Conservation (phyloP, 1,284 basidiomycete species). For the Meripilus lineatus region DNA sequence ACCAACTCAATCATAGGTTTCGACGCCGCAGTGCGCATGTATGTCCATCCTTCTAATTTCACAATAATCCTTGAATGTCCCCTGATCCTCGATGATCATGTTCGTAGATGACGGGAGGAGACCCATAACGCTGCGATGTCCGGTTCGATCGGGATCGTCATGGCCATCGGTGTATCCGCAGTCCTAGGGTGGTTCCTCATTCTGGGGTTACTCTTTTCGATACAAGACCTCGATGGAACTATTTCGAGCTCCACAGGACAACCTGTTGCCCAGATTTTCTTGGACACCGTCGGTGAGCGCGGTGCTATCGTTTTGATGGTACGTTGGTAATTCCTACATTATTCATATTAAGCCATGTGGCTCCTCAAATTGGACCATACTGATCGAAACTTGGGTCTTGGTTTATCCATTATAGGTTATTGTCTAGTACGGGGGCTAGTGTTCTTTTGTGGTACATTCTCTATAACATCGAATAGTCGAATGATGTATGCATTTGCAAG, state of each 20-base stretch:
- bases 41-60: constrained; percentile 18
- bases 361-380: not conserved
- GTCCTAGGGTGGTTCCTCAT: constrained; percentile 70
- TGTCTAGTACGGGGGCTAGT: constrained; percentile 65
- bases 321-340: too few species aligned
- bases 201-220: constrained; percentile 67
- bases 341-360: too few species aligned
- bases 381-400: not conserved
- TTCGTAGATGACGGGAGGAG: constrained; percentile 70
- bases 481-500: constrained; percentile 79
- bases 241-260: constrained; percentile 51
- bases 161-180: constrained; percentile 73
- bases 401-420: constrained; percentile 43
- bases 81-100: not conserved
- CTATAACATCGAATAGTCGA: constrained; percentile 69
- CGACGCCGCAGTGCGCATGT: constrained; percentile 69
- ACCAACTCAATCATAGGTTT: constrained; percentile 39
- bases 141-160: constrained; percentile 61
- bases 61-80: not conserved
- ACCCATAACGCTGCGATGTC: constrained; percentile 70
- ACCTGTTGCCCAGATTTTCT: constrained; percentile 72
- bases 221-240: constrained; percentile 61
- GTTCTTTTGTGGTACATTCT: constrained; percentile 74
- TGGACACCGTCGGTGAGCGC: constrained; percentile 68
- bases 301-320: constrained; percentile 72